Base-by-base conservation (phyloP, 2,329 filamentous ascomycete species). In the Sporothrix mexicana region DNA sequence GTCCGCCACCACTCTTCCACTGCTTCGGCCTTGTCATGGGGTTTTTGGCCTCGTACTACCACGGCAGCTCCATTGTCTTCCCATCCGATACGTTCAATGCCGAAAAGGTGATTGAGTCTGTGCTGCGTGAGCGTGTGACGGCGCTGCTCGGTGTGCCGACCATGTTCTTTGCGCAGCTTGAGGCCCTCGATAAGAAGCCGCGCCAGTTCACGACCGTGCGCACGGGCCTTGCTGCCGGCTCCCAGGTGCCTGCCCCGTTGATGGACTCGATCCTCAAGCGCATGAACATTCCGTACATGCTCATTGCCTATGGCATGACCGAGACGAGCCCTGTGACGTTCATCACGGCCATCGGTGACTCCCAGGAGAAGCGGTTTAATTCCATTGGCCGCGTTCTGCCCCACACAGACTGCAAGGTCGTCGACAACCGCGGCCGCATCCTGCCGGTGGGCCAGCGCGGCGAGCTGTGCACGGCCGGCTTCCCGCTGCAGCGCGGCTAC, bases 101-200 rank as follows among this genome's bases (percentile, higher is more conserved):
- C 1, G 80, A 82, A 4, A 88, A 91, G 0, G 91, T 91, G 1
- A 84, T 95, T 47, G 84, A 84, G 59, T 90, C 91, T 71, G 88
- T 95, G 53, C 86, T 87, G 1, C 85, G 90, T 70, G 90, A 93
- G 78, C 83, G 84, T 62, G 92, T 90, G 79, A 95, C 93, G 0
- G 93, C 91, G 0, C 84, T 95, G 0, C 92, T 95, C 78, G 93
- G 93, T 47, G 93, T 95, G 0, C 93, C 93, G 0, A 92, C 93
- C 72, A 95, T 95, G 93, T 94, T 94, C 80, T 49, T 36, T 53
- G 64, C 51, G 25, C 64, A 53, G 15, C 47, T 68, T 4, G 61
- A 66, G 62, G 45, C 62, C 20, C 43, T 47, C 6, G 84, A 95
- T 20, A 86, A 93, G 47, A 95, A 92, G 0, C 93, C 93, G 0